Evolutionary conservation across 208 protist species (phyloP), one percentile per base, ranked within the genome.

Genomic region (Acanthamoeba castellanii): DNA sequence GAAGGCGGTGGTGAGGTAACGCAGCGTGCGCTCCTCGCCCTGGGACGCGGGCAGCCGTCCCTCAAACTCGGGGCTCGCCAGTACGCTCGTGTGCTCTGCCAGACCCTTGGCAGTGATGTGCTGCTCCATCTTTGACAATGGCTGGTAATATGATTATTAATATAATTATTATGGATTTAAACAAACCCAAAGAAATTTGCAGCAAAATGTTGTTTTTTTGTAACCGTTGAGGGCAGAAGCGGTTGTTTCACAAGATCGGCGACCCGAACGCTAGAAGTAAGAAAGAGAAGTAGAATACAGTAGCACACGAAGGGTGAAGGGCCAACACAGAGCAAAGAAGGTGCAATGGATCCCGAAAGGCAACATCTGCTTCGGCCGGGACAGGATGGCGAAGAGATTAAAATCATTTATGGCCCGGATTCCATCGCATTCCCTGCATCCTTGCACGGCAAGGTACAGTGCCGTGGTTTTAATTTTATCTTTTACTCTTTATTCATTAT

Each of bases 341-440:
- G 57, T 72, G n/a, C n/a, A 4, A 72, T 72, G 74, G 74, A 82
- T 52, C 74, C 74, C 3, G 74, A 82, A 34, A 82, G 74, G 37
- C 74, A 82, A 34, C 74, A 82, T 0, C 37, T 82, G 37, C 74
- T 82, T 9, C 37, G 37, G 20, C 34, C 37, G 22, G 16, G 27
- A 3, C n/a, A 25, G 9, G 16, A 0, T 13, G 3, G 6, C 20
- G 74, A 82, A 27, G 14, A 30, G 37, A 16, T 82, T 14, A 52
- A 42, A 25, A 82, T 82, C 74, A 14, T 52, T 4, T 55, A 52
- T 52, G 42, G 42, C 22, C 6, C n/a, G 18, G 74, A 42, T 7
- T 30, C 37, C 37, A 82, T 82, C 74, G 74, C 14, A 14, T 82
- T 50, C 42, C 34, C 74, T 14, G 16, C 74, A 3, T 82, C 74